phyloP scores from a whole-genome alignment of 1,284 basidiomycete genomes.

The Anthracocystis panici-leucophaei region DNA sequence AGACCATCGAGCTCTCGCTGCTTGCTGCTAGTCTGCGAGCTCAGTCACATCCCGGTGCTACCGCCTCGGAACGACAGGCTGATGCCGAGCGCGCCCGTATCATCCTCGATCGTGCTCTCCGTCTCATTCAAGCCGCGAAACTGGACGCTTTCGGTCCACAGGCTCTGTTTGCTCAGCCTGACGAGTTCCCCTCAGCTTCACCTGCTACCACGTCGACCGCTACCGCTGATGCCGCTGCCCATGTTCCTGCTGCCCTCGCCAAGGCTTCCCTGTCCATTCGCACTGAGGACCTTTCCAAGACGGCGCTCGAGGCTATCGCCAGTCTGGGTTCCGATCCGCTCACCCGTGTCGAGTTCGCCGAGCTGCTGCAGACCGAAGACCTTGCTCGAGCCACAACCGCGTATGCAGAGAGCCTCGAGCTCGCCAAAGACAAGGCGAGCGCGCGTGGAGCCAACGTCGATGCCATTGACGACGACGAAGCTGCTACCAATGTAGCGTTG shows the following conservation, averaged over 20 bases:
- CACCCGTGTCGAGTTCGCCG: slow-evolving; percentile 57
- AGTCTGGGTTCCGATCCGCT: slow-evolving; percentile 56
- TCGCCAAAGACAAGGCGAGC: slow-evolving; percentile 24
- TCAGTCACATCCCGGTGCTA: slow-evolving; percentile 58
- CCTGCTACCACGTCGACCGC: slow-evolving; percentile 19
- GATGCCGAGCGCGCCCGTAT: slow-evolving; percentile 58
- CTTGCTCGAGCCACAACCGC: slow-evolving; percentile 48
- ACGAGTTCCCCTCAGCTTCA: slow-evolving; percentile 34
- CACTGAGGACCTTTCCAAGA: slow-evolving; percentile 51
- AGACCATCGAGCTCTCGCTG: slow-evolving; percentile 58
- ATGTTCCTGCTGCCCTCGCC: slow-evolving; percentile 45
- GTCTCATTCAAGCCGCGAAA: slow-evolving; percentile 56
- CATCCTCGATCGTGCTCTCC: slow-evolving; percentile 62
- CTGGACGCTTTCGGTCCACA: slow-evolving; percentile 41
- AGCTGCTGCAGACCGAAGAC: slow-evolving; percentile 57
- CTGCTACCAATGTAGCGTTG: slow-evolving; percentile 34
- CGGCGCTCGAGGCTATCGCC: slow-evolving; percentile 50
- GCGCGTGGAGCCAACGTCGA: slow-evolving; percentile 7
- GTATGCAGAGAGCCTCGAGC: slow-evolving; percentile 49
- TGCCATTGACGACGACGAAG: slow-evolving; percentile 27
- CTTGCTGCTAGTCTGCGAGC: slow-evolving; percentile 60
- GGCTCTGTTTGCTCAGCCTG: slow-evolving; percentile 26
- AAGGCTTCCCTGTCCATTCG: slow-evolving; percentile 46
- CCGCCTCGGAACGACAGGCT: slow-evolving; percentile 39
- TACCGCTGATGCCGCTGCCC: slow-evolving; percentile 27